Evolutionary conservation across 306 rosid genomes (phyloP).

Genomic region (Quillaja saponaria): DNA sequence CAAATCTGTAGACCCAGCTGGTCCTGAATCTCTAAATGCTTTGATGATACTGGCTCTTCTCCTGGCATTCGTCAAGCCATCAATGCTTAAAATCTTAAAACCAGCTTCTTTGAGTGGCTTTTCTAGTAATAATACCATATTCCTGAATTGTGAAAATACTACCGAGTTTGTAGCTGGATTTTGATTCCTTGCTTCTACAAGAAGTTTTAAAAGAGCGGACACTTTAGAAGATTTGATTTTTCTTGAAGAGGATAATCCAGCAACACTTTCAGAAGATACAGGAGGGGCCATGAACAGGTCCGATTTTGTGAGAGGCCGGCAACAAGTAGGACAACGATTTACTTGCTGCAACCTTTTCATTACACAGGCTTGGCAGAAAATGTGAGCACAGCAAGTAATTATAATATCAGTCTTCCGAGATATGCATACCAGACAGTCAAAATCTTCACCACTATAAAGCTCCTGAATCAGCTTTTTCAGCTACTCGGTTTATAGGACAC

Average conservation of each 20-base stretch:
- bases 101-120: conserved; percentile 66
- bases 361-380: conserved; percentile 73
- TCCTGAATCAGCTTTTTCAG: conserved; percentile 60
- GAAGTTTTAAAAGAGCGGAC: conserved; percentile 62
- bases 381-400: conserved; percentile 77
- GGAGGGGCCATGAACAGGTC: conserved; percentile 77
- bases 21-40: too few relatives aligned
- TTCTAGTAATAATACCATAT: conserved; percentile 63
- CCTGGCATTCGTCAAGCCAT: conserved; percentile 29
- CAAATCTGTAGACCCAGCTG: too few relatives aligned
- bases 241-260: conserved; percentile 24
- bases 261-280: conserved; percentile 34
- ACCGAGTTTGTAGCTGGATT: conserved; percentile 64
- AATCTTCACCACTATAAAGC: conserved; percentile 76
- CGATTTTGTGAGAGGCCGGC: conserved; percentile 48
- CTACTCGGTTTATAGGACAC: conserved; percentile 74
- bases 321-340: conserved; percentile 76
- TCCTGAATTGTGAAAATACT: conserved; percentile 77
- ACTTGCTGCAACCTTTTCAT: conserved; percentile 50
- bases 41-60: not conserved
- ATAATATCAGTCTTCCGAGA: conserved; percentile 57
- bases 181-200: conserved; percentile 50
- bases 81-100: conserved; percentile 57
- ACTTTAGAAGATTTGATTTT: conserved; percentile 54
- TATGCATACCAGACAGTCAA: conserved; percentile 83